Conservation (phyloP, 2,329 filamentous ascomycete species). For the Purpureocillium lavendulum region DNA sequence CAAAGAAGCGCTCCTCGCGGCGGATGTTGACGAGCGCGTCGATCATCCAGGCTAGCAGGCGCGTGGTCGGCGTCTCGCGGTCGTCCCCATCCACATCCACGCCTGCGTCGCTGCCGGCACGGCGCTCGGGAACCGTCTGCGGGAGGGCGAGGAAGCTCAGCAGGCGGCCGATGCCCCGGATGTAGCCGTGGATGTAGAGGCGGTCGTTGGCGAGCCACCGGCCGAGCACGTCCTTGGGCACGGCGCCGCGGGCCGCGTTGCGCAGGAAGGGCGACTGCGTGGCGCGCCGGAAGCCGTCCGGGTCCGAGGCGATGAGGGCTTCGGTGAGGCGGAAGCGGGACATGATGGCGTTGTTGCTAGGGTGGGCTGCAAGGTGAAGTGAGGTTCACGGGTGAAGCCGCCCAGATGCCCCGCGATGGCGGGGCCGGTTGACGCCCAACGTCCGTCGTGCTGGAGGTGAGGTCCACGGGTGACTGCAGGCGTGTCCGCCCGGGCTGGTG, state of each 20-base stretch:
- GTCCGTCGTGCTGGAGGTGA: no score
- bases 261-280: conserved; percentile 61
- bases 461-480: no score
- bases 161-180: conserved; percentile 57
- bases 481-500: no score
- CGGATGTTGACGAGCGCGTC: conserved; percentile 58
- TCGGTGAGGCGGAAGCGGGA: conserved; percentile 39
- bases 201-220: conserved; percentile 66
- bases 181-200: conserved; percentile 63
- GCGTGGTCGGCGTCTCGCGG: conserved; percentile 32
- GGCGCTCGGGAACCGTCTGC: conserved; percentile 8
- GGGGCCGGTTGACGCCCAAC: no score
- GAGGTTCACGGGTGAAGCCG: no score
- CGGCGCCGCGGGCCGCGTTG: conserved; percentile 53
- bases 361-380: no score
- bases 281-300: conserved; percentile 39
- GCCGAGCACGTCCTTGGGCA: conserved; percentile 46
- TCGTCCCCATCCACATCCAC: neutral
- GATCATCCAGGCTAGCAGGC: conserved; percentile 53
- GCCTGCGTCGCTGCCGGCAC: no score
- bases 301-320: conserved; percentile 44
- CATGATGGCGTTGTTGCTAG: conserved; percentile 1
- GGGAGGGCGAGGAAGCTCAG: conserved; percentile 54
- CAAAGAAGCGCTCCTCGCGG: conserved; percentile 59
- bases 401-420: no score